Percentiles rank a stretch among this genome's conserved stretches.
Evolutionary conservation across 805 yeast genomes (phyloP).

Genomic region (Wickerhamiella slavikovae): DNA sequence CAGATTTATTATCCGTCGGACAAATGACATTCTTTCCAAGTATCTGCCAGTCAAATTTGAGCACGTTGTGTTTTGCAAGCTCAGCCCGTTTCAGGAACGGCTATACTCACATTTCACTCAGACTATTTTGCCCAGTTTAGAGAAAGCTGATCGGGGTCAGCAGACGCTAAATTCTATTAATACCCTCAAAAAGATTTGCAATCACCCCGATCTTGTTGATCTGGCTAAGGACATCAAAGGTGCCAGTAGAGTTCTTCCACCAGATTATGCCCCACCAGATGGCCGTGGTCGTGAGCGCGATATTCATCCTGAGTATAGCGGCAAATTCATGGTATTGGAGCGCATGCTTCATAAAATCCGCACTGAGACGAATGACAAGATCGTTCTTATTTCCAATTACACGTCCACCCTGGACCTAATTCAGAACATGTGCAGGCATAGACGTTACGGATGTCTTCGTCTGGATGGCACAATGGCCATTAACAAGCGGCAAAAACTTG

Average conservation of each 20-base stretch:
- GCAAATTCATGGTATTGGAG: constrained; percentile 69
- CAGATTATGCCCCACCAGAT: constrained; percentile 36
- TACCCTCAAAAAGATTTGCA: constrained; percentile 70
- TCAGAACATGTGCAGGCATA: constrained; percentile 62
- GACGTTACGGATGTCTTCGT: constrained; percentile 56
- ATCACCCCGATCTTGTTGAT: constrained; percentile 72
- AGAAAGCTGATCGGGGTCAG: constrained; percentile 42
- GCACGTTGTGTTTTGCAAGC: constrained; percentile 80
- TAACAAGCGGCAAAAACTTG: constrained; percentile 79
- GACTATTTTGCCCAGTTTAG: constrained; percentile 47
- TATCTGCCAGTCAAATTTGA: constrained; percentile 91
- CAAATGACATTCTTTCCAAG: constrained; percentile 84
- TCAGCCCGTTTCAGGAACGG: constrained; percentile 54
- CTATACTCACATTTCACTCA: constrained; percentile 57
- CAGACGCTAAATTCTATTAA: constrained; percentile 73
- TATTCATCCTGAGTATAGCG: constrained; percentile 63
- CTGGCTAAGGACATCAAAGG: constrained; percentile 59
- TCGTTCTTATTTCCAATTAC: constrained; percentile 83
- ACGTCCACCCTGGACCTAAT: constrained; percentile 86
- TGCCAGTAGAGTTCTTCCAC: constrained; percentile 37
- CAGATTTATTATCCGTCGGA: constrained; percentile 79
- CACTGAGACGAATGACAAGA: constrained; percentile 76
- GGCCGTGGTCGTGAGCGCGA: constrained; percentile 34
- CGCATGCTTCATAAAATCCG: constrained; percentile 63
- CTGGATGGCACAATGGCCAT: constrained; percentile 87